Conservation (phyloP, 495 filamentous ascomycete genomes). For the Amphirosellinia nigrospora region DNA sequence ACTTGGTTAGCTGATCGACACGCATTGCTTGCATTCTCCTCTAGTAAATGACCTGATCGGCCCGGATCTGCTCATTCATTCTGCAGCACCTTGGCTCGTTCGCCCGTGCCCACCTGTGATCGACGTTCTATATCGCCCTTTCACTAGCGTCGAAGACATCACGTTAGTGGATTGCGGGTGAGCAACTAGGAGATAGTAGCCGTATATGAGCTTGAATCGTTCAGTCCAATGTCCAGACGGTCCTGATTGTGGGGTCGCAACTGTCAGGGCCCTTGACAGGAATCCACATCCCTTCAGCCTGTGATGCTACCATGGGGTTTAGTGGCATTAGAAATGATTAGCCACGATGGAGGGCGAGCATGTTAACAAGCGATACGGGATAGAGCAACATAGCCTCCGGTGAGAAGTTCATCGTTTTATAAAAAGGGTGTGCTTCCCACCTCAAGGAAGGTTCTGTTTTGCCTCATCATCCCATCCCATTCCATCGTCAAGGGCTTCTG, state of each 20-base stretch:
- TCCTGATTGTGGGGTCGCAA: conserved; percentile 4
- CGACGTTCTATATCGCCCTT: conserved; percentile 2
- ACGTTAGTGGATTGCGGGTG: background rate
- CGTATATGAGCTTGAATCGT: background rate
- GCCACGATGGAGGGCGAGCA: conserved; percentile 15
- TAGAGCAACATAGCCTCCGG: conserved; percentile 10
- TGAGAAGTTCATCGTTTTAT: conserved; percentile 14
- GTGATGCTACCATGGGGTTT: conserved; percentile 19
- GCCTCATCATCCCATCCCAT: conserved; percentile 18
- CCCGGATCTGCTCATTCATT: conserved; percentile 13
- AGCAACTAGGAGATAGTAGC: background rate
- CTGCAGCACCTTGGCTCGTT: background rate
- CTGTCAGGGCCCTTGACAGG: conserved; percentile 3
- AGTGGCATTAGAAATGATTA: conserved; percentile 19
- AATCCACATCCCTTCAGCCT: conserved; percentile 21
- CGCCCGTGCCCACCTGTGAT: background rate
- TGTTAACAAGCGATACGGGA: conserved; percentile 1
- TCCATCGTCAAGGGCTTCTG: conserved; percentile 5
- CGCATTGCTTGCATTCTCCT: conserved; percentile 10
- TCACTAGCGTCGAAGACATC: background rate
- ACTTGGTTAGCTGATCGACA: conserved; percentile 3
- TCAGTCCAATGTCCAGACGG: background rate
- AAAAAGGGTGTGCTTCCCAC: conserved; percentile 12
- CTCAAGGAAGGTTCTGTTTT: conserved; percentile 12
- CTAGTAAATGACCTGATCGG: conserved; percentile 20